Base-by-base conservation (phyloP, 2,329 filamentous ascomycete species). In the Botrytis cinerea region DNA sequence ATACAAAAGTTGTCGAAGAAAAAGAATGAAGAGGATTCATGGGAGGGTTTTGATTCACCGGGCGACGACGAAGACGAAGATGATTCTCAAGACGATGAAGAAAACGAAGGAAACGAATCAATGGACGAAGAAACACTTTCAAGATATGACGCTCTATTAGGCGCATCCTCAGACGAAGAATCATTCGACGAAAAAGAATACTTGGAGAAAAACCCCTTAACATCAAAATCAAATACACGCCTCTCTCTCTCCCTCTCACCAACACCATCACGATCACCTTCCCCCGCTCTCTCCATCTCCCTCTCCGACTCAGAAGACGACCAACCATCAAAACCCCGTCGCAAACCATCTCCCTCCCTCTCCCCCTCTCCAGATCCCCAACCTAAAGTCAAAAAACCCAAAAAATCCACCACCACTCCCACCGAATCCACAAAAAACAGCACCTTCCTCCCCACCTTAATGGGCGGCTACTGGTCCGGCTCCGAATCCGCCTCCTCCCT, bases 381-480 rank as follows among this genome's bases (percentile, higher is more conserved):
- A 28, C 38, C 71, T 63, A 62, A 78, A 79, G 35, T 20, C 46
- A 68, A 62, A 74, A 78, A 78, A 73, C 10, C 72, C 20, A 72
- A 69, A n/a, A 75, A 75, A 72, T 7, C 74, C 51, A 76, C 74
- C 72, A 6, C 62, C 22, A 28, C 70, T 3, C 64, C 67, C 22
- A 74, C 77, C 68, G 59, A 73, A 35, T 25, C 51, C 28, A 73
- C 72, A 25, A 64, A 71, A 12, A 74, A 74, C 14, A 88, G 92
- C 0, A 88, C 88, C 0, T 94, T 94, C 80, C 84, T 96, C 2
- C 93, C 93, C 0, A 90, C 90, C 1, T 87, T 96, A 25, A 93
- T 93, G 87, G 91, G 90, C 32, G 92, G 92, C 73, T 97, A 95
- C 83, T 88, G 93, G 78, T 94, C 92, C 2, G 92, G 92, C 64